A percentile compares a stretch with the other conserved stretches of the same genome.
Conservation (phyloP, 169 alveolate genomes). For the Cryptosporidium xiaoi region DNA sequence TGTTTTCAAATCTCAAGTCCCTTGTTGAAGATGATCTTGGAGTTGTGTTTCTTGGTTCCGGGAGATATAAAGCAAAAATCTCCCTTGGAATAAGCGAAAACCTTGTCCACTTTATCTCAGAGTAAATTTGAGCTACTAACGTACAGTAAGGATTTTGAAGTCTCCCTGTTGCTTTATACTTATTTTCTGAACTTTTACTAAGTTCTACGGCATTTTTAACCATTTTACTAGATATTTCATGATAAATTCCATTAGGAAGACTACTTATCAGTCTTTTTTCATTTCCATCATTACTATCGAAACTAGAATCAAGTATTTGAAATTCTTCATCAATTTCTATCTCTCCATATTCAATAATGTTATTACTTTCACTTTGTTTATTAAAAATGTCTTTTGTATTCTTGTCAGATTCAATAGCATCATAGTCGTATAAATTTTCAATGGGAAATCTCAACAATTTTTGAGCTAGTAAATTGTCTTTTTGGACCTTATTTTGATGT, state of each 20-base stretch:
- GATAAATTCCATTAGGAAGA: conserved; percentile 26
- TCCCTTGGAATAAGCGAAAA: conserved; percentile 51
- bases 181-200: conserved; percentile 37
- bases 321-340: neutral
- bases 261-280: neutral
- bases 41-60: conserved; percentile 16
- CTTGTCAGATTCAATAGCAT: neutral
- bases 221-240: conserved; percentile 42
- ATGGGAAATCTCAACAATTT: conserved; percentile 61
- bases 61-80: conserved; percentile 62
- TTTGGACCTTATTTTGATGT: conserved; percentile 42
- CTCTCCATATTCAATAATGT: conserved; percentile 9
- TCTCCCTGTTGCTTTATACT: conserved; percentile 16
- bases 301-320: neutral
- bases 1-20: conserved; percentile 3
- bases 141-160: conserved; percentile 43
- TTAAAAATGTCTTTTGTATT: neutral
- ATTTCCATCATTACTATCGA: neutral
- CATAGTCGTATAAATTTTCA: neutral
- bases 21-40: neutral
- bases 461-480: conserved; percentile 55
- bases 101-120: conserved; percentile 69
- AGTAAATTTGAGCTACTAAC: conserved; percentile 26
- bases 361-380: neutral
- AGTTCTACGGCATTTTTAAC: conserved; percentile 41